phyloP scores from a whole-genome alignment of 140 eudicot species.

The Bidens hawaiensis region DNA sequence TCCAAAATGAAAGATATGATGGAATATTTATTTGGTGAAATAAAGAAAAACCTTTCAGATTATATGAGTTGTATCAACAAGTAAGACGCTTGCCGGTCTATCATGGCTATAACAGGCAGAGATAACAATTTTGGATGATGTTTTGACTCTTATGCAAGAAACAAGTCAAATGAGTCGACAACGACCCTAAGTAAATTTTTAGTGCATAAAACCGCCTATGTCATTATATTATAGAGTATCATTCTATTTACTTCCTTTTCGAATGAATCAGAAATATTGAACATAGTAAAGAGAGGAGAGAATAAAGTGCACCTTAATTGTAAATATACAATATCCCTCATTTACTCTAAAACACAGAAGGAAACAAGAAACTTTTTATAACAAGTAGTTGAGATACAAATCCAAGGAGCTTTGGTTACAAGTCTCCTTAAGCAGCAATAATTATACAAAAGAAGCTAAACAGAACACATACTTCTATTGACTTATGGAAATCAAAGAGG shows the following conservation, averaged over 20 bases:
- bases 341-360: not conserved
- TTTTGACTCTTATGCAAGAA: not conserved
- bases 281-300: not conserved
- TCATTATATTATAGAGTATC: not conserved
- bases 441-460: not conserved
- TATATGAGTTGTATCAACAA: constrained; percentile 7
- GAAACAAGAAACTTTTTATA: not conserved
- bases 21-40: not conserved
- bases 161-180: not conserved
- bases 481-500: not conserved
- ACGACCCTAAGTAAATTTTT: not conserved
- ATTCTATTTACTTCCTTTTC: not conserved
- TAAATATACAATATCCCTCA: not conserved
- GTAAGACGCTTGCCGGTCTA: not conserved
- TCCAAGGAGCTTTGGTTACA: not conserved
- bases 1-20: not conserved
- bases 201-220: not conserved
- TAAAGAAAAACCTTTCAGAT: not conserved
- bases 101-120: not conserved
- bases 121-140: not conserved
- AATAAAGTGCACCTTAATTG: not conserved
- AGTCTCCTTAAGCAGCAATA: not conserved
- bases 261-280: not conserved
- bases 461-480: not conserved
- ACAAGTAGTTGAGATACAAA: not conserved